phyloP scores from a whole-genome alignment of 495 filamentous ascomycete genomes.

The Gamarada debralockiae region DNA sequence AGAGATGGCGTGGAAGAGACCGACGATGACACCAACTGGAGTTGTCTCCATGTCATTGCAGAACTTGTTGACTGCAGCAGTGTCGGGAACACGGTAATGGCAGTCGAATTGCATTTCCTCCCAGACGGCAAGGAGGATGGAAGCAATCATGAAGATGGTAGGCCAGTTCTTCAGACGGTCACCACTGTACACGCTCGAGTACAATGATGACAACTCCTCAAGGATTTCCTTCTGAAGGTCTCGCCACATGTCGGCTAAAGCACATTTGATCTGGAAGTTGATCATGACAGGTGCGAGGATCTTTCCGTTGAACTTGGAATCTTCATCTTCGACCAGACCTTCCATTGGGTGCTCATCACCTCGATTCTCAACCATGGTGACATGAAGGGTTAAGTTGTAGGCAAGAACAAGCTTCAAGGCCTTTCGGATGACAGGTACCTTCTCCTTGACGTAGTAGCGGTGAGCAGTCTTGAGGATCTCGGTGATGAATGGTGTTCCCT shows the following conservation, averaged over 20 bases:
- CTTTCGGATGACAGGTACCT: constrained; percentile 81
- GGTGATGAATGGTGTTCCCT: constrained; percentile 87
- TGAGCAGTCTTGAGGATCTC: constrained; percentile 92
- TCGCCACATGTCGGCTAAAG: constrained; percentile 93
- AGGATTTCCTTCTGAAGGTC: constrained; percentile 91
- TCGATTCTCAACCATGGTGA: constrained; percentile 86
- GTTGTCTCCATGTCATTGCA: constrained; percentile 92
- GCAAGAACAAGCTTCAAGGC: constrained; percentile 87
- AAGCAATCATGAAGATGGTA: constrained; percentile 92
- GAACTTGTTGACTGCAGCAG: constrained; percentile 81
- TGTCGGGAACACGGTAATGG: constrained; percentile 85
- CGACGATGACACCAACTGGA: constrained; percentile 90
- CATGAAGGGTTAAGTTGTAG: constrained; percentile 87
- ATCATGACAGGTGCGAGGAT: constrained; percentile 93
- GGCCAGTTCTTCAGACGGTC: constrained; percentile 97
- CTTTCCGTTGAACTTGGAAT: constrained; percentile 80
- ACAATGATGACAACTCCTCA: constrained; percentile 83
- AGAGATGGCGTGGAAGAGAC: constrained; percentile 91
- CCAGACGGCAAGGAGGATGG: constrained; percentile 87
- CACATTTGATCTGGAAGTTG: constrained; percentile 96
- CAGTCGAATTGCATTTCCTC: constrained; percentile 97
- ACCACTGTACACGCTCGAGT: constrained; percentile 89
- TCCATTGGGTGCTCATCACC: constrained; percentile 72
- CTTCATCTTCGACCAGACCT: constrained; percentile 73
- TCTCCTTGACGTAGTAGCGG: constrained; percentile 80